Evolutionary conservation across 306 rosid genomes (phyloP).

Genomic region (Corylus heterophylla): DNA sequence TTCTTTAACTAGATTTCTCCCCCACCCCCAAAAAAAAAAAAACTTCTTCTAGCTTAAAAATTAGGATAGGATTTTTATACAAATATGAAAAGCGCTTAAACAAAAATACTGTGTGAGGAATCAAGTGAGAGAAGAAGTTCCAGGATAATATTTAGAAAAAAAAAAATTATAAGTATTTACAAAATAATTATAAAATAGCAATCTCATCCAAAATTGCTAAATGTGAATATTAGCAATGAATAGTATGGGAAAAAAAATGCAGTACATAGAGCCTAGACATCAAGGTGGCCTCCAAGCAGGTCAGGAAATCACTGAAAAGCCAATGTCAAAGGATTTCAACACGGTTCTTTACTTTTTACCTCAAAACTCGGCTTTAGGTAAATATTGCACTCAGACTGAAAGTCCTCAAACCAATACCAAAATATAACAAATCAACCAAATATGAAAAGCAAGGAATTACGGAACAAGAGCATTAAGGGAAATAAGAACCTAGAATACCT

Average conservation of each 20-base stretch:
- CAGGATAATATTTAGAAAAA: not conserved
- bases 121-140: not conserved
- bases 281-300: not conserved
- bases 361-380: not conserved
- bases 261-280: not conserved
- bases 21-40: not conserved
- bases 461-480: slow-evolving; percentile 21
- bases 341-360: not conserved
- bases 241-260: not conserved
- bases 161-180: not conserved
- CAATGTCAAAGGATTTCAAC: not conserved
- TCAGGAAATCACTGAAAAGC: not conserved
- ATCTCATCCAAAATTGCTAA: not conserved
- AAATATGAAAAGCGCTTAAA: not conserved
- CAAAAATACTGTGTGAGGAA: not conserved
- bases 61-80: not conserved
- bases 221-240: not conserved
- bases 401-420: not conserved
- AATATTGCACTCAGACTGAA: not conserved
- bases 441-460: slow-evolving; percentile 6
- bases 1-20: not conserved
- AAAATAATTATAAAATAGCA: not conserved
- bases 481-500: slow-evolving; percentile 48
- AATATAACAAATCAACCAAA: slow-evolving; percentile 11
- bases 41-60: not conserved